phyloP scores from a whole-genome alignment of 1,139 yeast species.

The Yamadazyma atlantica region DNA sequence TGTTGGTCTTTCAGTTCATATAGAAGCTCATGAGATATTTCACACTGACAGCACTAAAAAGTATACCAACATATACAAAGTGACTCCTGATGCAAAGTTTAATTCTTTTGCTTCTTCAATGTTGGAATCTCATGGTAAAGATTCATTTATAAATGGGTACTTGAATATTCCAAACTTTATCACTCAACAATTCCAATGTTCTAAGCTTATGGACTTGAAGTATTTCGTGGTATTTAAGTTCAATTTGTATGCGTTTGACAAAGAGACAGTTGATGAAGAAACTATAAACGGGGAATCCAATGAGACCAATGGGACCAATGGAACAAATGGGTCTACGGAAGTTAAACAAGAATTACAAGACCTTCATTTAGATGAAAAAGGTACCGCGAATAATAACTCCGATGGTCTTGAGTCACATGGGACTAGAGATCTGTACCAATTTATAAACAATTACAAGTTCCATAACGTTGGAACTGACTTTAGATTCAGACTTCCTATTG shows the following conservation, averaged over 20 bases:
- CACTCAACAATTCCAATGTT: slow-evolving; percentile 39
- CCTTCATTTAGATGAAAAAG: background rate
- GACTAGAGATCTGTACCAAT: background rate
- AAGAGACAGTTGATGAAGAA: too few relatives aligned
- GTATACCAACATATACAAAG: slow-evolving; percentile 32
- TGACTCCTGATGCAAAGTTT: slow-evolving; percentile 36
- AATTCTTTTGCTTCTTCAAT: slow-evolving; percentile 37
- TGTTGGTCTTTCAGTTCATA: slow-evolving; percentile 33
- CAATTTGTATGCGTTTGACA: slow-evolving; percentile 29
- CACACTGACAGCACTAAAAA: slow-evolving; percentile 19
- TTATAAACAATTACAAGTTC: slow-evolving; percentile 19
- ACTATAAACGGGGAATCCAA: too few relatives aligned
- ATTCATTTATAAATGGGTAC: slow-evolving; percentile 23
- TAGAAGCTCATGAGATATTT: slow-evolving; percentile 44
- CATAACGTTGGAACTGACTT: slow-evolving; percentile 35
- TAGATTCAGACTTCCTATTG: slow-evolving; percentile 33
- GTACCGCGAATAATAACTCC: background rate
- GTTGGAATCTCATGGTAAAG: slow-evolving; percentile 13
- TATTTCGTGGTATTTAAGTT: slow-evolving; percentile 41
- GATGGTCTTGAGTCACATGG: background rate
- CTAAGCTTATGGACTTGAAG: slow-evolving; percentile 36
- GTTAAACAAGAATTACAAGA: too few relatives aligned
- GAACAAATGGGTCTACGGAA: too few relatives aligned
- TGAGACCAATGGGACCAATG: background rate
- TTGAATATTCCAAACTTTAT: slow-evolving; percentile 34